A percentile compares a stretch with the other conserved stretches of the same genome.
phyloP scores from a whole-genome alignment of 768 basidiomycete genomes.

The Rhodotorula kratochvilovae region DNA sequence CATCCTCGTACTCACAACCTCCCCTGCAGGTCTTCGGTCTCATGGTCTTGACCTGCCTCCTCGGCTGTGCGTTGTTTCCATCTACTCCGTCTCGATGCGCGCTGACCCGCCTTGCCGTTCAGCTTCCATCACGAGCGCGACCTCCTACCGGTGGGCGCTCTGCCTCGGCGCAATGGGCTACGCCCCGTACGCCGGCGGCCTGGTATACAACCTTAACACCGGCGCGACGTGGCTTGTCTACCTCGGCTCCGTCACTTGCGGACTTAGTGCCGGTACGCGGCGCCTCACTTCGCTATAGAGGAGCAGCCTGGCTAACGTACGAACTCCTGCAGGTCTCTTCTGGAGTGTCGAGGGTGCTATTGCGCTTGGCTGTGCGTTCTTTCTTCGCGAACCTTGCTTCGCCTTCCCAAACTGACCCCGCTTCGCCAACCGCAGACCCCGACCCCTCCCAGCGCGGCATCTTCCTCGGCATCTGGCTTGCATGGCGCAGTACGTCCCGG shows the following conservation, averaged over 20 bases:
- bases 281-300: too few species aligned
- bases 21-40: constrained; percentile 16
- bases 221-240: constrained; percentile 45
- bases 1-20: too few species aligned
- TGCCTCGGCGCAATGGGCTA: constrained; percentile 18
- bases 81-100: background rate
- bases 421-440: background rate
- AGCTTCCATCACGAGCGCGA: background rate
- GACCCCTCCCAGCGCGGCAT: constrained; percentile 11
- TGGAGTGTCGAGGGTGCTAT: constrained; percentile 43
- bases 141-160: constrained; percentile 18
- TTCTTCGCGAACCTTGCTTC: background rate
- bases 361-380: constrained; percentile 44
- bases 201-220: constrained; percentile 42
- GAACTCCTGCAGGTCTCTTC: constrained; percentile 29
- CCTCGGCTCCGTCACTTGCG: constrained; percentile 42
- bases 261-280: constrained; percentile 17
- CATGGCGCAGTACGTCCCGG: constrained; percentile 8
- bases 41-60: constrained; percentile 30
- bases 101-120: background rate
- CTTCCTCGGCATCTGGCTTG: constrained; percentile 43
- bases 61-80: background rate
- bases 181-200: constrained; percentile 42
- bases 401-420: background rate
- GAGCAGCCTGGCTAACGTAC: too few species aligned